Evolutionary conservation across 331 rosid species (phyloP).

Genomic region (Rhamnella rubrinervis): DNA sequence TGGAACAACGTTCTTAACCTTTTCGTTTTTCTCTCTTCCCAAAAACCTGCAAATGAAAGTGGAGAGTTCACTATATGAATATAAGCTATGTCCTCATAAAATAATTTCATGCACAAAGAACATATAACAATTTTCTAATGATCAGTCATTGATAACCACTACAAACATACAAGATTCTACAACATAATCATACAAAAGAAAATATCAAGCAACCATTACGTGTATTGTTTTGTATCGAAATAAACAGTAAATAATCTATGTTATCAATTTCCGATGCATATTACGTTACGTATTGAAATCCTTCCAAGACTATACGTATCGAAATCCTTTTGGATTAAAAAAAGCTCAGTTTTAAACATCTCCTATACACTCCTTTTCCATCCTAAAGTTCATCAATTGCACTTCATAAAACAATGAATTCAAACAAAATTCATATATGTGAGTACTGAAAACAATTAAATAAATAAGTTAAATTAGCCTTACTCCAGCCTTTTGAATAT

Average conservation of each 20-base stretch:
- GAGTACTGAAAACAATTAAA: not conserved
- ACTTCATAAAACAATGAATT: not conserved
- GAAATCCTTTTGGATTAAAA: not conserved
- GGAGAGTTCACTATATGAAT: constrained; percentile 29
- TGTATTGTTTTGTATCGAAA: no score
- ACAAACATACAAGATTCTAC: not conserved
- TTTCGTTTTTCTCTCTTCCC: constrained; percentile 52
- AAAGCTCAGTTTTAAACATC: not conserved
- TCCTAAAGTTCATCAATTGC: constrained; percentile 1
- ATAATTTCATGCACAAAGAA: constrained; percentile 3
- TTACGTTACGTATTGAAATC: no score
- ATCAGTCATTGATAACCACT: not conserved
- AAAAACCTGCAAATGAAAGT: constrained; percentile 46
- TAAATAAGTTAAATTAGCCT: constrained; percentile 25
- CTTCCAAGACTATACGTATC: not conserved
- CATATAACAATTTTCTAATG: not conserved
- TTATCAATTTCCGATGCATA: no score
- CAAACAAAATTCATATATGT: not conserved
- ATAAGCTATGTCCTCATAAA: not conserved
- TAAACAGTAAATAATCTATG: no score
- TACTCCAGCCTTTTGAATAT: constrained; percentile 68
- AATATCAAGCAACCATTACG: not conserved
- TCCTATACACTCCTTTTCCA: not conserved
- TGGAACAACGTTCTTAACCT: constrained; percentile 60
- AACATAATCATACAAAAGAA: not conserved